Conservation (phyloP, 805 yeast species). For the Scheffersomyces ergatensis region DNA sequence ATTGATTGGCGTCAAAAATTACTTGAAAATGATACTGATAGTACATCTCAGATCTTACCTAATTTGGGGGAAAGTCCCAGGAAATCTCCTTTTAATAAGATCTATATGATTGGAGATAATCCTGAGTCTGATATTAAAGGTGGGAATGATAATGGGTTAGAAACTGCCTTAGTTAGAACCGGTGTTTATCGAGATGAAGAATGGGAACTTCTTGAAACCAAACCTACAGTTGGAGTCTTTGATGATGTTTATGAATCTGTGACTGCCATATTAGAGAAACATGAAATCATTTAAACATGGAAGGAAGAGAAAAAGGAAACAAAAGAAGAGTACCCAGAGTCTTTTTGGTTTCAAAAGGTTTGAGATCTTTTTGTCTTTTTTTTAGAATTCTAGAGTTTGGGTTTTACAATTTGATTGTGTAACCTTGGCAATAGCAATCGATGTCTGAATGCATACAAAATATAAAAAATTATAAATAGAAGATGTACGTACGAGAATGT, state of each 20-base stretch:
- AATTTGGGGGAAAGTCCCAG: conserved; percentile 38
- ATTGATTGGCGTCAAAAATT: conserved; percentile 50
- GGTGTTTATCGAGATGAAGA: conserved; percentile 80
- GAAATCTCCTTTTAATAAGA: conserved; percentile 44
- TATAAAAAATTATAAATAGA: too few species aligned
- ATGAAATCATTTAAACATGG: background rate
- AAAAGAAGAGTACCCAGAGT: background rate
- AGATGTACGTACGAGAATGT: too few species aligned
- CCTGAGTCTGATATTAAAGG: conserved; percentile 92
- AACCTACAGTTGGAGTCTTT: conserved; percentile 50
- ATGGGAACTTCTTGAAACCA: conserved; percentile 31
- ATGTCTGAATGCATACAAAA: too few species aligned
- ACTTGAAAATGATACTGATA: conserved; percentile 9
- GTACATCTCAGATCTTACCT: conserved; percentile 36
- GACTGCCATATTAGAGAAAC: conserved; percentile 3
- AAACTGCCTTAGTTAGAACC: conserved; percentile 75
- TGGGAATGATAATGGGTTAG: conserved; percentile 87
- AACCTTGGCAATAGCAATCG: too few species aligned
- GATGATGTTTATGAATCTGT: conserved; percentile 50
- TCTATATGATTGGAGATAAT: conserved; percentile 96
- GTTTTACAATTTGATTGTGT: too few species aligned
- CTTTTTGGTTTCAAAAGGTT: too few species aligned
- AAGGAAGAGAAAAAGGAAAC: background rate
- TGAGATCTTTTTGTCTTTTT: too few species aligned
- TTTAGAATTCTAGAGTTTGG: too few species aligned